Base-by-base conservation (phyloP, 345 rosid species). In the Cardamine occulta region DNA sequence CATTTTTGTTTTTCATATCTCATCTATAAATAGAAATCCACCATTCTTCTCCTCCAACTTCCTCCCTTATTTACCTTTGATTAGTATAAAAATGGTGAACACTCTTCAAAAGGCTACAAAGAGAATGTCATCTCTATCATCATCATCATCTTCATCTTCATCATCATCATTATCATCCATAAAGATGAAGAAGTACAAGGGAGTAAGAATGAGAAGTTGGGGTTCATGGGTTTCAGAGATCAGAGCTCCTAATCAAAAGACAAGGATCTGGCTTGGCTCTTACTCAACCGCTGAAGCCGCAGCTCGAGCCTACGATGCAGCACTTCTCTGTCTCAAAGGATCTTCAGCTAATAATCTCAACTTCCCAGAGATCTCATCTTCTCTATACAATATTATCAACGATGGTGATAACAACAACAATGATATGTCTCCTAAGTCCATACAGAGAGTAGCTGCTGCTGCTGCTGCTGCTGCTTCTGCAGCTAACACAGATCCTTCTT, bases 161-260 rank as follows among this genome's bases (percentile, higher is more conserved):
- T 42, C 84, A 8, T 44, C 82, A 57, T 67, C 83, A 21, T 53
- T 81, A 35, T 62, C 82, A 35, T 68, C 82, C 13, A 67, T 17
- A 60, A 28, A 52, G 79, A 87, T 78, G 64, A 93, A 81, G 89
- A 95, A 89, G 86, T 95, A 81, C 82, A 95, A 87, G 79, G 99
- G 97, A 53, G 98, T 91, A 35, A 86, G 98, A 77, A 94, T 91
- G 98, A 91, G 99, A 59, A 94, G 92, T 39, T 95, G 99, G 99
- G 97, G 99, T 1, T 95, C 99, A 0, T 95, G 97, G 97, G 99
- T 95, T 2, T 90, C 99, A 9, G 99, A 95, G 80, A 95, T 95
- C 53, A 87, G 99, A 68, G 96, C 99, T 44, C 99, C 99, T 19
- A 95, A 92, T 73, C 97, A 92, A 57, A 95, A 95, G 59, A 88